phyloP scores from a whole-genome alignment of 2,329 filamentous ascomycete genomes.

The Plenodomus lindquistii region DNA sequence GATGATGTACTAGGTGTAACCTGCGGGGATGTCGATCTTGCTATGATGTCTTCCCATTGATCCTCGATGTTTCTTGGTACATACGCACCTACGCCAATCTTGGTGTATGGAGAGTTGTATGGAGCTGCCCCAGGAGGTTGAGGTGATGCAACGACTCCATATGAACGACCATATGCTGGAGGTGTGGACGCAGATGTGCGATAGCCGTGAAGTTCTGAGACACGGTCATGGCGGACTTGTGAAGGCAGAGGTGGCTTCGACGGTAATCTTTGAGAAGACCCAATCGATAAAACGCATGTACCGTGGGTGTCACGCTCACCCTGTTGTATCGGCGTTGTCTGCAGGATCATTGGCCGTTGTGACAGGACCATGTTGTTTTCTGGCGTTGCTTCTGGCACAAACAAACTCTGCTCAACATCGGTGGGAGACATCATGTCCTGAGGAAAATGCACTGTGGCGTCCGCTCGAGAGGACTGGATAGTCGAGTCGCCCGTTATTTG shows the following conservation, averaged over 20 bases:
- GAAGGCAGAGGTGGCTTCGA: not conserved
- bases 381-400: no score
- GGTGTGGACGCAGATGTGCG: not conserved
- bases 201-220: conserved; percentile 9
- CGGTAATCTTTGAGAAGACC: not conserved
- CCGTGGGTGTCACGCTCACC: no score
- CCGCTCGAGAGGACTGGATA: not conserved
- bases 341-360: no score
- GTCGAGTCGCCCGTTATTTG: not conserved
- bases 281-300: not conserved
- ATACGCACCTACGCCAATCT: not conserved
- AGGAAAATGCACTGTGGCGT: not conserved
- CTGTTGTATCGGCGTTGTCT: no score
- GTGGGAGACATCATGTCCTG: no score
- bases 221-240: conserved; percentile 12
- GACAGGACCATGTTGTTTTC: not conserved
- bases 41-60: conserved; percentile 4
- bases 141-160: not conserved
- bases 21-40: conserved; percentile 1
- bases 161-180: not conserved
- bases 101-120: not conserved
- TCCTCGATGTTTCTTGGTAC: not conserved
- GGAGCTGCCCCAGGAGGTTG: not conserved
- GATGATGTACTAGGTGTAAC: not conserved
- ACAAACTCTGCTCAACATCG: no score